A percentile compares a stretch with the other conserved stretches of the same genome.
These are phyloP conservation scores for Aspergillus bertholletiae DNA, from an alignment of 495 filamentous ascomycete species.

Conservation along the genomic window DNA sequence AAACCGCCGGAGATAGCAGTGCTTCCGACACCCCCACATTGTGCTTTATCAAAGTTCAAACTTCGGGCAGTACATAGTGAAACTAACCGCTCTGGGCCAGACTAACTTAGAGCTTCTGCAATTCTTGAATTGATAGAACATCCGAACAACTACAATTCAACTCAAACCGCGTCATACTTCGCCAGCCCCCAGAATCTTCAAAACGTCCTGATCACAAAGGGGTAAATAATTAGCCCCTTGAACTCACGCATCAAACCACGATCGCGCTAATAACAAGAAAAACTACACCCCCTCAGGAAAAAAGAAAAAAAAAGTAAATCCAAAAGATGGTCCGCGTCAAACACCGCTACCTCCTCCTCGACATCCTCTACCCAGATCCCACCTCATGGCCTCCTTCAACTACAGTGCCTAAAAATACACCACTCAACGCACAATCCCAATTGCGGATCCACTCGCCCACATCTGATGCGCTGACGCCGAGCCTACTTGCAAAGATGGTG, in stretches of 20 bases:
- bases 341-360: slow-evolving; percentile 87
- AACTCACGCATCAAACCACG: not conserved
- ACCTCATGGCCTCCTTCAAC: slow-evolving; percentile 28
- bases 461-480: slow-evolving; percentile 58
- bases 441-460: slow-evolving; percentile 76
- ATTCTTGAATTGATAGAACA: not conserved
- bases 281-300: no score
- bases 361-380: slow-evolving; percentile 79
- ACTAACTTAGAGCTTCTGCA: not conserved
- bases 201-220: not conserved
- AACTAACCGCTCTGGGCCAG: not conserved
- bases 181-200: not conserved
- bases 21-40: not conserved
- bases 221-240: no score
- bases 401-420: slow-evolving; percentile 6
- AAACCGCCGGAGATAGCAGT: not conserved
- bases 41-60: not conserved
- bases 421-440: slow-evolving; percentile 24
- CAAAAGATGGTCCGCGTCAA: slow-evolving; percentile 86
- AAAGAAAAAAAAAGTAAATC: not conserved
- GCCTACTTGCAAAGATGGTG: slow-evolving; percentile 62
- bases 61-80: not conserved
- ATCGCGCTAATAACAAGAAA: no score
- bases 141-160: not conserved
- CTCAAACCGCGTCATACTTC: not conserved